These are phyloP conservation scores for Cylindrodendrum hubeiense DNA, from an alignment of 2,329 filamentous ascomycete species.

Conservation along the genomic window DNA sequence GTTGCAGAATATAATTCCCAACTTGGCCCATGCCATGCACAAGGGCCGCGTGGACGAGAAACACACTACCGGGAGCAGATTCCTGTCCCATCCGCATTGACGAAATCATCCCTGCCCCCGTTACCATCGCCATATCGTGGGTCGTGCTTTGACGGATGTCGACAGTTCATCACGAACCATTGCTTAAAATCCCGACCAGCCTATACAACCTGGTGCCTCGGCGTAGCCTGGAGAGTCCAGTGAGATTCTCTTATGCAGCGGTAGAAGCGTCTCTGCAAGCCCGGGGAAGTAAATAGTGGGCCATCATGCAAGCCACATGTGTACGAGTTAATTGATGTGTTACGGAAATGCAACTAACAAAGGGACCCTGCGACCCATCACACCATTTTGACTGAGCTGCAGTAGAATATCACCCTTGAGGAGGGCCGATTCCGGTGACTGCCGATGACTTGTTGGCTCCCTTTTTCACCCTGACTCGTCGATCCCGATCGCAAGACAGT, in stretches of 20 bases:
- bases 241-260: too few species aligned
- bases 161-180: too few species aligned
- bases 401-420: neutral
- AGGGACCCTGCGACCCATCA: neutral
- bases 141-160: too few species aligned
- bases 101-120: neutral
- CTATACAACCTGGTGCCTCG: too few species aligned
- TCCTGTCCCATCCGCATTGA: neutral
- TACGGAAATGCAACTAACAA: neutral
- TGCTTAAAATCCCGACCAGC: too few species aligned
- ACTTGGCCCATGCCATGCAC: neutral
- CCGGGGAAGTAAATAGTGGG: too few species aligned
- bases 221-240: too few species aligned
- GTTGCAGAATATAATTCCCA: neutral
- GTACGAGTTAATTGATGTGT: too few species aligned
- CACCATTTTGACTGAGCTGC: neutral
- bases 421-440: neutral
- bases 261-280: too few species aligned
- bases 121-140: neutral
- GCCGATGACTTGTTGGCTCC: neutral
- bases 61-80: neutral
- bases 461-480: neutral
- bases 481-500: too few species aligned
- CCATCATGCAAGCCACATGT: too few species aligned
- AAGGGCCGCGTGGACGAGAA: neutral